Evolutionary conservation across 202 grass and related monocot species (phyloP).

Genomic region (Carex sylvatica): DNA sequence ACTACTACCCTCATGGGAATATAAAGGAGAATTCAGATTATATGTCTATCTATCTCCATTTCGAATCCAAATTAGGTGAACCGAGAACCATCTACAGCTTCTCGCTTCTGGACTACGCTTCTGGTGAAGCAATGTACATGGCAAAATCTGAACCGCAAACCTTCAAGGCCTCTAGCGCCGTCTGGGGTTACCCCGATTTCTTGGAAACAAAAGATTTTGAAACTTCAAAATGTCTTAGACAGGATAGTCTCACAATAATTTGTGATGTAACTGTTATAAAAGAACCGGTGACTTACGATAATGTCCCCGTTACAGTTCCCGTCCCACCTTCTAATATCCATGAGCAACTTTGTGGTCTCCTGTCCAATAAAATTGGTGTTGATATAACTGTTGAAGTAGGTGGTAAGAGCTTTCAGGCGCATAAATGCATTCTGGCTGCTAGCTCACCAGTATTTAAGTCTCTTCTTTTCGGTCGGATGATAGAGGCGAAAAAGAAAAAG

Average conservation of each 20-base stretch:
- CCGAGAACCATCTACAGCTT: not conserved
- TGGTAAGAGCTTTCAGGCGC: constrained; percentile 3
- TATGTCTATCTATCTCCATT: no score
- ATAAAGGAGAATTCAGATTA: no score
- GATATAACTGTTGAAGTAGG: constrained; percentile 26
- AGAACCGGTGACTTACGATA: not conserved
- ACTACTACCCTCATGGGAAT: constrained; percentile 77
- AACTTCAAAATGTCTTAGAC: no score
- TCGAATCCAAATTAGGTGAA: not conserved
- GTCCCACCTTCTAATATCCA: not conserved
- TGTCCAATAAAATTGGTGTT: not conserved
- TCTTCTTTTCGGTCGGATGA: constrained; percentile 11
- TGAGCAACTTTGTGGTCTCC: not conserved
- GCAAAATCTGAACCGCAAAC: not conserved
- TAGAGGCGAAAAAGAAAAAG: not conserved
- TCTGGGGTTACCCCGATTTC: no score
- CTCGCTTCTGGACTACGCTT: not conserved
- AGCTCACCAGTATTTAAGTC: constrained; percentile 36
- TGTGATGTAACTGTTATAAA: not conserved
- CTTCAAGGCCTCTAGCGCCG: not conserved
- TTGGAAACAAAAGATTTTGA: no score
- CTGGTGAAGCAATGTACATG: not conserved
- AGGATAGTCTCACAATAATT: no score
- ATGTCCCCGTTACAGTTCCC: not conserved
- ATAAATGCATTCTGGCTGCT: constrained; percentile 23